Evolutionary conservation across 164 flowering plant species (phyloP), one percentile per base, ranked within the genome.

Genomic region (Vitis rupestris): DNA sequence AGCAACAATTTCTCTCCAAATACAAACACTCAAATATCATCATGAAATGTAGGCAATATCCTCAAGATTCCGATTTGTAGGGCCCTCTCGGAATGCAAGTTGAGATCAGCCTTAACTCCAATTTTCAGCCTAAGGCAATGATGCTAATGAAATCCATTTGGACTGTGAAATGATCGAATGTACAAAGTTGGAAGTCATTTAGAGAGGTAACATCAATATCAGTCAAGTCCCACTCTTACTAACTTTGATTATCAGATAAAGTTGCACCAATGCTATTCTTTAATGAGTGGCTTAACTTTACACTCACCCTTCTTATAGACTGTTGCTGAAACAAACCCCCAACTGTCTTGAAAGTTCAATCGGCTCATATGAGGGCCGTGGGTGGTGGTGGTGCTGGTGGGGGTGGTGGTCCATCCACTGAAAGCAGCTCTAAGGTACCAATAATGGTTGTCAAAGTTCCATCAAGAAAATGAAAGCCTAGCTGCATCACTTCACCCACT

Each of bases 41-140:
- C 30, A 71, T 62, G 64, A 61, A 63, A 62, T 12, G 50, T 8
- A n/a, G 53, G 59, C 67, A 23, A 73, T 50, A 73, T 73, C 75
- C 30, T 53, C 8, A 62, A 67, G 75, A 73, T 73, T 67, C 75
- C 66, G 61, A 67, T 72, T 48, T 67, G 70, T 51, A 61, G 75
- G 74, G 65, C 29, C 74, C 13, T 37, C 62, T 16, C 47, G n/a
- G 58, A 56, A 9, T 30, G 29, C 49, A 66, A 67, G 23, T 44
- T 66, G 70, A 3, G 70, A 53, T 72, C 14, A 16, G 44, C 19
- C 19, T 52, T 30, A 63, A 13, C 31, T 37, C 67, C 48, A 27
- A 27, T n/a, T 64, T 50, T 27, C 48, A 53, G 12, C 29, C 60
- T 51, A 1, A 62, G 47, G 37, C 37, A n/a, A 70, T 70, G 59